phyloP scores from a whole-genome alignment of 352 stramenopile genomes.

The Pythium brassicae region DNA sequence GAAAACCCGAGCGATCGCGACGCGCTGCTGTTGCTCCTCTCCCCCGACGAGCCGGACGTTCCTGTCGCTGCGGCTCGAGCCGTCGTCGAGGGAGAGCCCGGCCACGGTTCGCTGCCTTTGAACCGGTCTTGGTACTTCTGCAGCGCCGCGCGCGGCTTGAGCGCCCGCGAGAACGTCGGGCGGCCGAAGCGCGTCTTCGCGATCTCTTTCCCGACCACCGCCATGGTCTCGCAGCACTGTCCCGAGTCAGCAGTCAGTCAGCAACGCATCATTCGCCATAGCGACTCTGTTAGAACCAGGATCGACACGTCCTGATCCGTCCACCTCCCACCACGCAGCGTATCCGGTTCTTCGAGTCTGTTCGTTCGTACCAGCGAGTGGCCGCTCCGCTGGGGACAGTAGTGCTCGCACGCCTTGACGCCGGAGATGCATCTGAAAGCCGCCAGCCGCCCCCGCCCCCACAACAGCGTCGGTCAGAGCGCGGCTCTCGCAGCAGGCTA shows the following conservation, averaged over 20 bases:
- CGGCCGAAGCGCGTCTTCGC: slow-evolving; percentile 57
- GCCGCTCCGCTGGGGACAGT: slow-evolving; percentile 60
- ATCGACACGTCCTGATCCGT: too few species aligned
- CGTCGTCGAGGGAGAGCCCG: slow-evolving; percentile 36
- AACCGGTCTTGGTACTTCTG: slow-evolving; percentile 68
- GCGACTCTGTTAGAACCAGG: too few species aligned
- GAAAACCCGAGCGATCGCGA: slow-evolving; percentile 7
- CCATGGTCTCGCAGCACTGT: slow-evolving; percentile 71
- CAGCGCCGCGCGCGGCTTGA: slow-evolving; percentile 60
- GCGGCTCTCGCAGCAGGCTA: too few species aligned
- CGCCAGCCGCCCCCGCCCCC: neutral
- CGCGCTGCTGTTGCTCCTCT: slow-evolving; percentile 1
- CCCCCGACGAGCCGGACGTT: neutral
- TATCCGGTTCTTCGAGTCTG: too few species aligned
- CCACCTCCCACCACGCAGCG: too few species aligned
- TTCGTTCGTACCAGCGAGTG: slow-evolving; percentile 69
- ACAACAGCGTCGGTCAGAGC: neutral
- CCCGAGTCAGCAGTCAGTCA: neutral
- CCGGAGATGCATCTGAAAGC: slow-evolving; percentile 45
- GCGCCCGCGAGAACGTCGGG: slow-evolving; percentile 54
- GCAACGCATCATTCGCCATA: too few species aligned
- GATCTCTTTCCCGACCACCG: slow-evolving; percentile 46
- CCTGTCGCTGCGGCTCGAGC: neutral
- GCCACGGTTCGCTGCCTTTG: slow-evolving; percentile 52
- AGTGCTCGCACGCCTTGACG: slow-evolving; percentile 40